Percentiles rank a stretch among this genome's conserved stretches.
phyloP scores from a whole-genome alignment of 495 filamentous ascomycete species.

The Hypoxylon lienhwacheense region DNA sequence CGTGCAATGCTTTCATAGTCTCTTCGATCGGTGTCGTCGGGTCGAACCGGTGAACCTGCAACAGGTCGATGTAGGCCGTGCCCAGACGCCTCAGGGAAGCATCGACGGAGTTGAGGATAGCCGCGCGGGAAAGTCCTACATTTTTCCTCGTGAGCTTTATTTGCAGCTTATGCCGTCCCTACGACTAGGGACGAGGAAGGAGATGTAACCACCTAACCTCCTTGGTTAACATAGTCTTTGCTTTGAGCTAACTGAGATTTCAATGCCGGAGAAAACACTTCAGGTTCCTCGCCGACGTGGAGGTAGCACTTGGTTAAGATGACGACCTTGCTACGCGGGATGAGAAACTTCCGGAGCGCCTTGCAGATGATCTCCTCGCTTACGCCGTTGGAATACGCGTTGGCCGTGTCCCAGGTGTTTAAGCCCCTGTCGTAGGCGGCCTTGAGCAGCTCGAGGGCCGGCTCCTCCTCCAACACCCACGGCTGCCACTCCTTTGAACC shows the following conservation, averaged over 20 bases:
- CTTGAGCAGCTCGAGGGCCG: slow-evolving; percentile 60
- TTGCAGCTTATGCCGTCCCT: background rate
- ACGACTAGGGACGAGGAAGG: background rate
- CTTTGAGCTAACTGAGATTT: slow-evolving; percentile 23
- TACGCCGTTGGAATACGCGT: slow-evolving; percentile 69
- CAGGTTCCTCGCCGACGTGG: slow-evolving; percentile 53
- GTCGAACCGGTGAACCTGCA: slow-evolving; percentile 71
- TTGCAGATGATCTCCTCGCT: slow-evolving; percentile 76
- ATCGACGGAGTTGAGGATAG: slow-evolving; percentile 69
- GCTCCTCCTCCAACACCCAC: slow-evolving; percentile 58
- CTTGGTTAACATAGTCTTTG: slow-evolving; percentile 34
- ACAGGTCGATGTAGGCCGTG: slow-evolving; percentile 66
- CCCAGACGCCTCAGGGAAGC: slow-evolving; percentile 61
- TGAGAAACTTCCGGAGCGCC: slow-evolving; percentile 71
- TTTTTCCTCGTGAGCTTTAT: slow-evolving; percentile 15
- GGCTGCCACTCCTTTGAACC: slow-evolving; percentile 52
- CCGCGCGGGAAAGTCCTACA: slow-evolving; percentile 54
- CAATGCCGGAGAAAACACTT: slow-evolving; percentile 32
- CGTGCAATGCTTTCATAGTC: slow-evolving; percentile 67
- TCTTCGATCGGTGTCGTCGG: slow-evolving; percentile 55
- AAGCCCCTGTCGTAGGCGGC: slow-evolving; percentile 67
- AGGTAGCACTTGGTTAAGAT: slow-evolving; percentile 78
- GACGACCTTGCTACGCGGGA: slow-evolving; percentile 74
- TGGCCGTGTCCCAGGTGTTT: slow-evolving; percentile 75
- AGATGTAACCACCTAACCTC: slow-evolving; percentile 6